Evolutionary conservation across 176 grass and related monocot species (phyloP), one percentile per base, ranked within the genome.

Genomic region (Raddia guianensis): DNA sequence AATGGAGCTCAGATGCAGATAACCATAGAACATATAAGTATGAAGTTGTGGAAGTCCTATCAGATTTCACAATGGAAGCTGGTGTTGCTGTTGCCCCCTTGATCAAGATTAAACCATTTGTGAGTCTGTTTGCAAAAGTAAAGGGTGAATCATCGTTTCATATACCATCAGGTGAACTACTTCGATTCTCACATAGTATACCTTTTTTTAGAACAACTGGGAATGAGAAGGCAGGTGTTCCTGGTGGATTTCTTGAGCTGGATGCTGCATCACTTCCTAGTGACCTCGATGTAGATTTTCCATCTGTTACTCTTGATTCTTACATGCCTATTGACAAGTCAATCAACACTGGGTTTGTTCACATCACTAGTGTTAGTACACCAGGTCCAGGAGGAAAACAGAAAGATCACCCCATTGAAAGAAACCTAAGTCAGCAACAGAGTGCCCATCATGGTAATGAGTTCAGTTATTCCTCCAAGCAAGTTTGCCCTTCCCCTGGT

Each of bases 151-250:
- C 83, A 55, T 68, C 88, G 44, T 88, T 74, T 83, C 76, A 91
- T 48, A 89, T 97, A 81, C 86, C 88, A 19, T 57, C 58, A 12
- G 68, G 46, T 73, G 94, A 97, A 80, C 77, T 93, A 18, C 81
- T 97, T 58, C 67, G 80, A 47, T 93, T 93, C 66, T 97, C 94
- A 9, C 94, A 97, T 59, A 86, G 72, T 82, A 85, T 97, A 46
- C 90, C 88, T 60, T 59, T 57, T 69, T 91, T 85, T 66, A 77
- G 75, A 69, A 89, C 85, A 87, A 85, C 37, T 13, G 91, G 90
- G 54, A 76, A 76, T 71, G 91, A 93, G 83, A 93, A 72, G 70
- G 77, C 77, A 52, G 49, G 83, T 57, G 80, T 91, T 51, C 73
- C 86, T n/a, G 52, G 19, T 76, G 91, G 86, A 33, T 85, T 81